Percentiles rank a stretch among this genome's conserved stretches.
Evolutionary conservation across 2,329 filamentous ascomycete species (phyloP).

Genomic region (Myriosclerotinia duriaeana): DNA sequence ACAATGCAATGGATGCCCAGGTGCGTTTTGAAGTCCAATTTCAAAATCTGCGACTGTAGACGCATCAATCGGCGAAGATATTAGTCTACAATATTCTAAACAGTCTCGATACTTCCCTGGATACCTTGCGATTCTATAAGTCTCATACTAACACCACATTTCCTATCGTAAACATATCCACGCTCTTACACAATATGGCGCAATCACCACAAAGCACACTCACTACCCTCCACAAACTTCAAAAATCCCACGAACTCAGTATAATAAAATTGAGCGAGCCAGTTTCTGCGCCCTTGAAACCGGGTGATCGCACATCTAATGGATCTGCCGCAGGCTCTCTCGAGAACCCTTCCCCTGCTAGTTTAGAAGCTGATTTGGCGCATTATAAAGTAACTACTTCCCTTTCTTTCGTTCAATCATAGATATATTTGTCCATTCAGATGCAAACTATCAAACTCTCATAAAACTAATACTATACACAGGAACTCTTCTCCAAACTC

Average conservation of each 20-base stretch:
- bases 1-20: constrained; percentile 25
- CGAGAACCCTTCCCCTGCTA: constrained; percentile 69
- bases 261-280: constrained; percentile 77
- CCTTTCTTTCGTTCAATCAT: neutral
- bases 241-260: constrained; percentile 61
- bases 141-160: neutral
- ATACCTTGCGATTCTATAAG: neutral
- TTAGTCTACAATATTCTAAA: neutral
- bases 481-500: constrained; percentile 91
- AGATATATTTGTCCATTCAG: neutral
- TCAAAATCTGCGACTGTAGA: neutral
- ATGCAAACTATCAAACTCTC: neutral
- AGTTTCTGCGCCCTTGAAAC: constrained; percentile 56
- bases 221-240: constrained; percentile 52
- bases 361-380: constrained; percentile 76
- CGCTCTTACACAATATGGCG: constrained; percentile 28
- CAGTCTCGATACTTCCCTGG: neutral
- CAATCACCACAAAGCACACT: constrained; percentile 45
- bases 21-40: neutral
- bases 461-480: constrained; percentile 18
- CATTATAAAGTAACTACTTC: constrained; percentile 69
- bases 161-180: neutral
- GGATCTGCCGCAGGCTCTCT: constrained; percentile 60
- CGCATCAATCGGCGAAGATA: neutral
- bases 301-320: constrained; percentile 65